Percentiles rank a stretch among this genome's conserved stretches.
These are phyloP conservation scores for Ascomycota sp. DNA, from an alignment of 2,329 filamentous ascomycete genomes.

Conservation along the genomic window DNA sequence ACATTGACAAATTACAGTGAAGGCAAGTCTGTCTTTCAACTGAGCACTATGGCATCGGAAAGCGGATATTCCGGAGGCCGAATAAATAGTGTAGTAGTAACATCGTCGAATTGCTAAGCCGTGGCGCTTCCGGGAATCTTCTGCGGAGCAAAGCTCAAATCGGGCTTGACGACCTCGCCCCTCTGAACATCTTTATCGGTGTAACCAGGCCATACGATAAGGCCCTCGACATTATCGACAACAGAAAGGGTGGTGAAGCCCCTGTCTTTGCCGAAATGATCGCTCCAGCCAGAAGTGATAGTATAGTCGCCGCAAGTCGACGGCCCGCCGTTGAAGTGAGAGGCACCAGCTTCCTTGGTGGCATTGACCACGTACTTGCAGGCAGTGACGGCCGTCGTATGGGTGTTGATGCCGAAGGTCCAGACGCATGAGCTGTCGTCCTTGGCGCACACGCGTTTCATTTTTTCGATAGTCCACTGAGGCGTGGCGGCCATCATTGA, in stretches of 20 bases:
- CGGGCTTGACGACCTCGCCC: conserved; percentile 24
- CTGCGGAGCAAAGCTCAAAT: conserved; percentile 22
- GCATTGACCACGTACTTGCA: conserved; percentile 7
- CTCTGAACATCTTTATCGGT: conserved; percentile 26
- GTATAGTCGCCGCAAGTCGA: conserved; percentile 26
- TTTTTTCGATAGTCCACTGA: conserved; percentile 20
- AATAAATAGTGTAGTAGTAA: no score
- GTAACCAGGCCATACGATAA: conserved; percentile 32
- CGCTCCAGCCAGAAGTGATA: conserved; percentile 33
- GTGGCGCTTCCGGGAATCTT: not conserved
- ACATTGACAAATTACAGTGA: no score
- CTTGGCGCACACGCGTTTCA: conserved; percentile 19
- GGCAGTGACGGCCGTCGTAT: conserved; percentile 9
- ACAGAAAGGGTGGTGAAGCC: conserved; percentile 35
- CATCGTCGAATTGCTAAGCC: no score
- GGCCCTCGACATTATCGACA: conserved; percentile 18
- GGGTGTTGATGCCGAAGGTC: conserved; percentile 21
- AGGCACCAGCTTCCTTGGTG: conserved; percentile 12
- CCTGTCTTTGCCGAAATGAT: conserved; percentile 27
- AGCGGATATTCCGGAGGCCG: no score
- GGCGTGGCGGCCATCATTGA: conserved; percentile 20
- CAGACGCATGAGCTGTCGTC: conserved; percentile 20
- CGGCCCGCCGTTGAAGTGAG: conserved; percentile 18
- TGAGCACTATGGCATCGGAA: no score
- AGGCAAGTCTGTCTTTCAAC: no score